phyloP scores from a whole-genome alignment of 306 rosid genomes.

The Prunus padus region DNA sequence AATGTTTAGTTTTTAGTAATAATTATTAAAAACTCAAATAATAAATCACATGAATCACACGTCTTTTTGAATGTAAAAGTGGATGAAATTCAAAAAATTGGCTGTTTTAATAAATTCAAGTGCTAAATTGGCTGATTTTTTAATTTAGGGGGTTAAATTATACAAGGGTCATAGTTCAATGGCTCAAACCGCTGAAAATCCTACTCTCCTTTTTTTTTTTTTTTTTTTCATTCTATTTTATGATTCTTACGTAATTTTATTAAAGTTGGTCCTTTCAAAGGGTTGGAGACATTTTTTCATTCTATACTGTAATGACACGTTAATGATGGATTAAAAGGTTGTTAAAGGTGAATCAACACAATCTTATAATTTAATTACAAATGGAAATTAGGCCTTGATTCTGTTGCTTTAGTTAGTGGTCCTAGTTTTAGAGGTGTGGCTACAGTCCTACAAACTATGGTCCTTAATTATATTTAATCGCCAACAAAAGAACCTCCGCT shows the following conservation, averaged over 20 bases:
- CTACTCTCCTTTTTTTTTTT: too few relatives aligned
- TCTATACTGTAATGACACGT: constrained; percentile 10
- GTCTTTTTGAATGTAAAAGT: too few relatives aligned
- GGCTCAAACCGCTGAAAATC: too few relatives aligned
- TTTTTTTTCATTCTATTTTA: neutral
- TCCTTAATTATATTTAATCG: neutral
- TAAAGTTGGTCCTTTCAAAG: constrained; percentile 10
- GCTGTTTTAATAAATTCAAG: too few relatives aligned
- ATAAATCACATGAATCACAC: too few relatives aligned
- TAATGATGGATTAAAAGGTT: constrained; percentile 8
- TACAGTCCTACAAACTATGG: neutral
- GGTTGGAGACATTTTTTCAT: constrained; percentile 15
- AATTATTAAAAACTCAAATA: too few relatives aligned
- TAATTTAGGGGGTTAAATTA: too few relatives aligned
- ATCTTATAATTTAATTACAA: neutral
- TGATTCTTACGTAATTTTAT: constrained; percentile 1
- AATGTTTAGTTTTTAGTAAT: too few relatives aligned
- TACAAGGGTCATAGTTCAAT: too few relatives aligned
- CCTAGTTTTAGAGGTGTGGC: neutral
- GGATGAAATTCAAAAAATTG: too few relatives aligned
- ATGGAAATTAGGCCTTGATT: neutral
- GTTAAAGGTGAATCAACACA: neutral
- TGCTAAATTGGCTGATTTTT: too few relatives aligned
- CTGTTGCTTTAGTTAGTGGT: constrained; percentile 5
- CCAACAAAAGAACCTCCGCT: too few relatives aligned